These are phyloP conservation scores for Fusarium nanum DNA, from an alignment of 2,329 filamentous ascomycete species.

Conservation along the genomic window DNA sequence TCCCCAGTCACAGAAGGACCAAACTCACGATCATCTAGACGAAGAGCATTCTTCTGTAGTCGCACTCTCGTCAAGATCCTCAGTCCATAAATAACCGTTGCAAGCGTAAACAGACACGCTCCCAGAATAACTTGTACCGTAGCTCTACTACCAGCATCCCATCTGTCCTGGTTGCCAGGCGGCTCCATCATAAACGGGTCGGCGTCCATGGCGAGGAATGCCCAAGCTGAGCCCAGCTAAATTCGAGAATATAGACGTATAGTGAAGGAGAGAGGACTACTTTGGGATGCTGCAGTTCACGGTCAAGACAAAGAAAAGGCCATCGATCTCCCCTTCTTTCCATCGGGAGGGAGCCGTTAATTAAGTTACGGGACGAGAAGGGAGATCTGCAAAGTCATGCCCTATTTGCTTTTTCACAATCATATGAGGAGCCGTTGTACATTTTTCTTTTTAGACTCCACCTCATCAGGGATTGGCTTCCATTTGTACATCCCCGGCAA, in stretches of 20 bases:
- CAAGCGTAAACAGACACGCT: constrained; percentile 31
- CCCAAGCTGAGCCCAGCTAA: neutral
- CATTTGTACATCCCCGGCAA: neutral
- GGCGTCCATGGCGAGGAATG: constrained; percentile 4
- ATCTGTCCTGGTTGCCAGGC: constrained; percentile 30
- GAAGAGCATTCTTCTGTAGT: constrained; percentile 30
- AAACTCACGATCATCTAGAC: constrained; percentile 25
- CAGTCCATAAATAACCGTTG: constrained; percentile 26
- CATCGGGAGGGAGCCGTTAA: neutral
- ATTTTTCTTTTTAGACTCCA: constrained; percentile 7
- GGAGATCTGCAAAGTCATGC: constrained; percentile 26
- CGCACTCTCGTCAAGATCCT: constrained; percentile 28
- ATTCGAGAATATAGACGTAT: too few species aligned
- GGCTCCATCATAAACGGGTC: constrained; percentile 39
- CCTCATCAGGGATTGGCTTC: constrained; percentile 14
- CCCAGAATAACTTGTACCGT: constrained; percentile 28
- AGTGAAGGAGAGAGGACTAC: too few species aligned
- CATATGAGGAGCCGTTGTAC: constrained; percentile 13
- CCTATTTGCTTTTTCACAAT: neutral
- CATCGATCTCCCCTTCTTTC: too few species aligned
- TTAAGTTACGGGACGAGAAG: neutral
- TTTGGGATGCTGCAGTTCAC: neutral
- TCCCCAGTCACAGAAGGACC: accelerated
- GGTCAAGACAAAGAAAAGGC: neutral
- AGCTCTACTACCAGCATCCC: constrained; percentile 27